phyloP scores from a whole-genome alignment of 176 grass and related monocot species.

The Eragrostis curvula region DNA sequence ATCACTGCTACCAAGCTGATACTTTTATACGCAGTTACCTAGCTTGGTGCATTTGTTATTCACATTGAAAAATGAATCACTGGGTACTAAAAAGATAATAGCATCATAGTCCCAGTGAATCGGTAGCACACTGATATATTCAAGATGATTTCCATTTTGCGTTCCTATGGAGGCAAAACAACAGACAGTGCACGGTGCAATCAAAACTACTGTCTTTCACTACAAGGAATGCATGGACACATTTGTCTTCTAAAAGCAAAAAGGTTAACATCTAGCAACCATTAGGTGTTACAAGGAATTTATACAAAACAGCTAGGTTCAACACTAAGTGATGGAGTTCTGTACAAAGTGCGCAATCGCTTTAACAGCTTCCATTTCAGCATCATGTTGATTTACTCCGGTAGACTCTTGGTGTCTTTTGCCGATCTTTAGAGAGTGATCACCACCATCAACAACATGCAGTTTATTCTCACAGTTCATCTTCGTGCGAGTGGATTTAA shows the following conservation, averaged over 20 bases:
- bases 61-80: background rate
- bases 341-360: conserved; percentile 65
- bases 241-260: conserved; percentile 28
- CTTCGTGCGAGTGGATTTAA: conserved; percentile 66
- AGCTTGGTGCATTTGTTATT: background rate
- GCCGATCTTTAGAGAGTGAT: conserved; percentile 85
- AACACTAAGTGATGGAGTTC: conserved; percentile 37
- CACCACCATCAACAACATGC: conserved; percentile 82
- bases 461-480: conserved; percentile 74
- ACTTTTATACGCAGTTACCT: background rate
- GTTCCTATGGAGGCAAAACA: no score
- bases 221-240: conserved; percentile 4
- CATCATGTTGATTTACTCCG: conserved; percentile 59
- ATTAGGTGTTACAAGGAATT: conserved; percentile 18
- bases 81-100: background rate
- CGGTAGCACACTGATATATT: background rate
- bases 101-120: background rate
- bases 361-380: conserved; percentile 65
- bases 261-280: background rate
- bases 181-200: background rate
- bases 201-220: conserved; percentile 1
- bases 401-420: conserved; percentile 69
- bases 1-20: background rate
- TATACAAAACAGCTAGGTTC: conserved; percentile 13
- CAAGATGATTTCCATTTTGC: no score